Evolutionary conservation across 139 green algal genomes (phyloP).

Genomic region (Pleodorina starrii): DNA sequence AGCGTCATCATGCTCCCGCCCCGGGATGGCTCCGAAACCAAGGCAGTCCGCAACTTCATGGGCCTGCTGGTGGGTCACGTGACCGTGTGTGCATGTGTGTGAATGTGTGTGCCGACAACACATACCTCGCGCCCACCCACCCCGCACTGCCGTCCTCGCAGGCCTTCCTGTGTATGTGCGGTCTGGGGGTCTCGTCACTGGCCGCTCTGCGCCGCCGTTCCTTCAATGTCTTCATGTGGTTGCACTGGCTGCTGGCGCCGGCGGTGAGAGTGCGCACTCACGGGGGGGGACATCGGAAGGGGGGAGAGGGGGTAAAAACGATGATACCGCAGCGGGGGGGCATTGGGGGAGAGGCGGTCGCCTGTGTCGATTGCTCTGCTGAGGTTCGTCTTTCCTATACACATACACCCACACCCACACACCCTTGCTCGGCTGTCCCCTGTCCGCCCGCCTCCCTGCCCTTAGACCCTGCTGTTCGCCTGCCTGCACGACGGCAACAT

Average conservation of each 20-base stretch:
- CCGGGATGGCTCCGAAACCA: background rate
- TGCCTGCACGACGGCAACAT: conserved; percentile 37
- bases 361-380: no score
- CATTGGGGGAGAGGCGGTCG: no score
- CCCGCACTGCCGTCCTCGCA: background rate
- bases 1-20: conserved; percentile 2
- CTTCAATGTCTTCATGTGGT: conserved; percentile 21
- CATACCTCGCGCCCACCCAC: background rate
- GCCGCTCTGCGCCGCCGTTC: background rate
- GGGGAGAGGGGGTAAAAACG: no score
- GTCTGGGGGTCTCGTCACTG: conserved; percentile 16
- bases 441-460: no score
- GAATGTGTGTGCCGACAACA: no score
- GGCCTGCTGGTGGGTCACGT: conserved; percentile 20
- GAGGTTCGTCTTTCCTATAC: no score
- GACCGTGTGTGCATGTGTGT: background rate
- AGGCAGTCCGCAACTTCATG: conserved; percentile 40
- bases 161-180: conserved; percentile 26
- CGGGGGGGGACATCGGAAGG: no score
- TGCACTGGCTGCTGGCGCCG: background rate
- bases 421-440: no score
- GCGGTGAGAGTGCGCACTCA: background rate
- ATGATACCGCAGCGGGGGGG: no score
- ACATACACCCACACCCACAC: no score
- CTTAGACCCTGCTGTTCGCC: conserved; percentile 6